These are phyloP conservation scores for Naganishia albida DNA, from an alignment of 1,284 basidiomycete species.

Conservation along the genomic window DNA sequence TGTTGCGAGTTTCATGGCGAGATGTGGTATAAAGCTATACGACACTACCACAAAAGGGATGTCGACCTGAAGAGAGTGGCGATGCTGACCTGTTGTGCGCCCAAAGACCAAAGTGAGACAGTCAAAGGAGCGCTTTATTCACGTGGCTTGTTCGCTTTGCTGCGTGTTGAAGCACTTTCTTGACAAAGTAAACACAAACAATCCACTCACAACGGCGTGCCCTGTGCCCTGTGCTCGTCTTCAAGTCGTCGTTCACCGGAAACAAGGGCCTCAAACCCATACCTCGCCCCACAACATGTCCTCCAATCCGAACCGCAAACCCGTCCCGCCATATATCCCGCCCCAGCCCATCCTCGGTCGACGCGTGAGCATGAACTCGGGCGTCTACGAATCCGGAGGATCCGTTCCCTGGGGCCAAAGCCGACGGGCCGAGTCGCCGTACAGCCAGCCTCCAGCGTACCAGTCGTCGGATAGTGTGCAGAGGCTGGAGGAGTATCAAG, in stretches of 20 bases:
- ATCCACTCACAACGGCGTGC: neutral
- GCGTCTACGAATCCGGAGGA: slow-evolving; percentile 17
- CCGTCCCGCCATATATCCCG: slow-evolving; percentile 19
- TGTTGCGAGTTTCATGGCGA: slow-evolving; percentile 1
- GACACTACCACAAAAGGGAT: neutral
- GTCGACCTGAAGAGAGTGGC: slow-evolving; percentile 9
- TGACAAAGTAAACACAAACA: slow-evolving; percentile 21
- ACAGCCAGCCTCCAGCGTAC: slow-evolving; percentile 18
- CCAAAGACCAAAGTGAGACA: too few relatives aligned
- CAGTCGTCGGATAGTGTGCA: slow-evolving; percentile 22
- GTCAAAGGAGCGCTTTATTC: slow-evolving; percentile 8
- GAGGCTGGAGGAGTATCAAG: slow-evolving; percentile 1
- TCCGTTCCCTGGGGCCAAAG: slow-evolving; percentile 22
- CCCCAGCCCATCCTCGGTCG: slow-evolving; percentile 9
- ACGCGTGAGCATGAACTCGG: slow-evolving; percentile 25
- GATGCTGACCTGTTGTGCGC: neutral
- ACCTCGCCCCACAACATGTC: neutral
- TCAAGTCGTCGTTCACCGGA: too few relatives aligned
- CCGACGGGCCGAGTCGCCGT: neutral
- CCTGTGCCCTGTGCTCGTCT: too few relatives aligned
- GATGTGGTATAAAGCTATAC: neutral
- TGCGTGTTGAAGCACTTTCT: slow-evolving; percentile 16
- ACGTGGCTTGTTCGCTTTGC: neutral
- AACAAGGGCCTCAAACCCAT: too few relatives aligned
- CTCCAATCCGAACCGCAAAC: slow-evolving; percentile 18